Evolutionary conservation across 371 early-diverging fungal genomes (phyloP), one percentile per base, ranked within the genome.

Genomic region (Mortierella polycephala): DNA sequence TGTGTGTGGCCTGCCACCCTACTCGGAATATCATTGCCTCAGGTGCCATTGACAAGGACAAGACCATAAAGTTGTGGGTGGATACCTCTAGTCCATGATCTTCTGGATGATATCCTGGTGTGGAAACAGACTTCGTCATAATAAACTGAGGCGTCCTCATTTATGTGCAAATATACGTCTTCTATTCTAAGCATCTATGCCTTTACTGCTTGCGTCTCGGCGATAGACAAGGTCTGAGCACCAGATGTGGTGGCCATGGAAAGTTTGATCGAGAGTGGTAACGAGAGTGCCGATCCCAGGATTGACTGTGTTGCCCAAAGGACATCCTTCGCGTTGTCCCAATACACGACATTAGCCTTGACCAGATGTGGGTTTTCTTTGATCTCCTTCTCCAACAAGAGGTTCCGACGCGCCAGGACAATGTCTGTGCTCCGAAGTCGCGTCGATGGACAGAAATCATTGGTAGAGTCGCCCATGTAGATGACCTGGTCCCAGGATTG

Each of bases 1-100:
- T 99, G 46, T 87, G 93, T 62, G 94, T 99, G 42, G 94, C 95
- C 55, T 98, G 98, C 80, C 99, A 99, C 83, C 99, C 99, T 16
- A 91, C 89, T 2, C 85, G 91, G 69, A 95, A 96, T 69, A 96
- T 98, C 74, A 98, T 99, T 74, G 99, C 97, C 4, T 95, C 96
- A 7, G 96, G 96, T 5, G 89, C 96, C 7, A 92, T 98, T 64
- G 96, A 96, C 69, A 90, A 90, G 61, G 99, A 98, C 85, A 89
- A 88, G 76, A 90, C 96, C 0, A 93, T 98, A 30, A 95, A 94
- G 72, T 86, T 97, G 12, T 96, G 97, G 97, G 69, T 71, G n/a
- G 80, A 80, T 57, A 63, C 58, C 7, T 80, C 80, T 21, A 66
- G 64, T 51, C 51, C 67, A 69, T 80, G 67, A 75, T 18, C 39